Percentiles rank a stretch among this genome's conserved stretches.
These are phyloP conservation scores for Carallia brachiata DNA, from an alignment of 345 rosid genomes.

Conservation along the genomic window DNA sequence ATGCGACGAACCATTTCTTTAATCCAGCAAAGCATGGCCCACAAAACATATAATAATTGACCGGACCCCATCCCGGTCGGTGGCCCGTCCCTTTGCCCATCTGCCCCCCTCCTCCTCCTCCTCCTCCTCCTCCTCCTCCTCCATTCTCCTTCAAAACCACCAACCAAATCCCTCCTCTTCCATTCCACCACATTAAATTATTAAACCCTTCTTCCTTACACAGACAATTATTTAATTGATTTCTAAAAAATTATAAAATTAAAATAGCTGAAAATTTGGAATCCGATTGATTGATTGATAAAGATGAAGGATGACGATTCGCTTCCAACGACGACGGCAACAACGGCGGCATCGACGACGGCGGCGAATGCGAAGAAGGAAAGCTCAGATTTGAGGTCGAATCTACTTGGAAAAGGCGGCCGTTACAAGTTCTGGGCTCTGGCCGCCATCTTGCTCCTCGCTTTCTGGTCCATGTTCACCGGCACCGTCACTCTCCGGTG, in stretches of 20 bases:
- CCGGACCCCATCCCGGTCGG: too few relatives aligned
- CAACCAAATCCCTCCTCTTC: too few relatives aligned
- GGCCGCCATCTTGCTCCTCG: constrained; percentile 62
- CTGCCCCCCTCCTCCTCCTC: too few relatives aligned
- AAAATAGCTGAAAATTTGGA: not conserved
- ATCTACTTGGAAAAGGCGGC: constrained; percentile 54
- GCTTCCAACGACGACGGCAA: constrained; percentile 40
- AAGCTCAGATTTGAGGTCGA: constrained; percentile 38
- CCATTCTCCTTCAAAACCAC: too few relatives aligned
- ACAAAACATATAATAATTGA: too few relatives aligned
- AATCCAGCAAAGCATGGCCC: too few relatives aligned
- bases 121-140: too few relatives aligned
- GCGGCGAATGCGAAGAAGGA: constrained; percentile 42
- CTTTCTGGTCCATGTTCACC: constrained; percentile 81
- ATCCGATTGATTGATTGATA: not conserved
- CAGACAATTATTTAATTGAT: not conserved
- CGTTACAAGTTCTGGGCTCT: constrained; percentile 78
- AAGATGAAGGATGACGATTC: constrained; percentile 66
- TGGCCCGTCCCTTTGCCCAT: too few relatives aligned
- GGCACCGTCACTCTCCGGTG: constrained; percentile 78
- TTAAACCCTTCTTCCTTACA: not conserved
- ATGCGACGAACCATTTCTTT: too few relatives aligned
- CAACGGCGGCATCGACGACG: constrained; percentile 11
- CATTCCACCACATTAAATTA: too few relatives aligned
- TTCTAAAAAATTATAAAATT: not conserved